Conservation (phyloP, 768 basidiomycete species). For the Macrolepiota dolichaula region DNA sequence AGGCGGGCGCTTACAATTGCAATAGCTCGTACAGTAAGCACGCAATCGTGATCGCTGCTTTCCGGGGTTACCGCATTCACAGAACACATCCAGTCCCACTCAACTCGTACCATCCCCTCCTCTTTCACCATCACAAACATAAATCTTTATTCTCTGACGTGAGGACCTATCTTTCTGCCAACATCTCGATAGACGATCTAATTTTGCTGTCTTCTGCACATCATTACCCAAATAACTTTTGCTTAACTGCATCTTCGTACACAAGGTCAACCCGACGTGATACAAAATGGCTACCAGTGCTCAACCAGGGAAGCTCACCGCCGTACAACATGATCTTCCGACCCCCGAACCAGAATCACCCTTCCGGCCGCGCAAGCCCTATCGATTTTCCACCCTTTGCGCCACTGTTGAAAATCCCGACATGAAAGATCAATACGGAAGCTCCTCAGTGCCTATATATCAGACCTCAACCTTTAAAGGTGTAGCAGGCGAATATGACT, state of each 20-base stretch:
- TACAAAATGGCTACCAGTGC: constrained; percentile 2
- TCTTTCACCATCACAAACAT: neutral
- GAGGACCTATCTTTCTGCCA: neutral
- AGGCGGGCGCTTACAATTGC: neutral
- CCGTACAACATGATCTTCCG: constrained; percentile 52
- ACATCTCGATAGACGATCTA: neutral
- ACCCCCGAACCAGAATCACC: constrained; percentile 85
- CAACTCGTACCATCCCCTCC: neutral
- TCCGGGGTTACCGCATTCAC: neutral
- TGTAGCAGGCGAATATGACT: constrained; percentile 85
- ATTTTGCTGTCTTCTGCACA: neutral
- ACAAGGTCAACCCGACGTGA: neutral
- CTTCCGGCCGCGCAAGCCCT: constrained; percentile 61
- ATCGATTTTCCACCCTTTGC: constrained; percentile 87
- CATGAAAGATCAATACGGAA: constrained; percentile 94
- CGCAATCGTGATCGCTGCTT: constrained; percentile 23
- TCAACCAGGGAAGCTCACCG: neutral
- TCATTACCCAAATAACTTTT: too few relatives aligned
- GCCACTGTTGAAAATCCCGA: constrained; percentile 90
- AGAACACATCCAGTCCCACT: neutral
- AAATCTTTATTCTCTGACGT: neutral
- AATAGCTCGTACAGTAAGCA: constrained; percentile 18
- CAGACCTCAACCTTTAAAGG: constrained; percentile 99
- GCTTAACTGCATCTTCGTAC: too few relatives aligned
- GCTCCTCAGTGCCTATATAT: constrained; percentile 95